Percentiles rank a stretch among this genome's conserved stretches.
Conservation (phyloP, 140 eudicot genomes). For the Ambrosia hybrid region DNA sequence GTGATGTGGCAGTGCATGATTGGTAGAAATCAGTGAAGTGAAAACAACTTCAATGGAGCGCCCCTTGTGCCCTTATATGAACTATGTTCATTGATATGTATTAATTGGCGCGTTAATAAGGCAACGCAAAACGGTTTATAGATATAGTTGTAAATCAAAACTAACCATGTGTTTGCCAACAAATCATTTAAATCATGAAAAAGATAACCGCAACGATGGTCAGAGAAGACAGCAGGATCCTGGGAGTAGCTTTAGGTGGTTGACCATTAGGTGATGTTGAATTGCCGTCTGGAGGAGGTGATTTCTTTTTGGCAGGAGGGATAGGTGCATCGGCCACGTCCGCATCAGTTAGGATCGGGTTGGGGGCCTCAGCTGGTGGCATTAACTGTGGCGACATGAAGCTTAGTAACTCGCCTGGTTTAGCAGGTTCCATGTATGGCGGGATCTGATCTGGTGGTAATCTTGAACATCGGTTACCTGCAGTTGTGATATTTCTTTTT, state of each 20-base stretch:
- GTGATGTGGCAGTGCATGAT: too few relatives aligned
- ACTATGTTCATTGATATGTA: not conserved
- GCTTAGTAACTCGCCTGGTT: constrained; percentile 43
- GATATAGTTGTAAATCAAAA: constrained; percentile 4
- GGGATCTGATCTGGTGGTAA: constrained; percentile 39
- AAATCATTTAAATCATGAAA: constrained; percentile 26
- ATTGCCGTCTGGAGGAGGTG: constrained; percentile 28
- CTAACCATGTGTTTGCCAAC: constrained; percentile 15
- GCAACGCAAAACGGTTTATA: constrained; percentile 3
- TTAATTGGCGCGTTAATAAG: not conserved
- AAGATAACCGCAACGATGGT: constrained; percentile 32
- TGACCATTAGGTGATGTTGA: constrained; percentile 49
- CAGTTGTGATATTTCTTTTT: constrained; percentile 1
- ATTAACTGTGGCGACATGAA: constrained; percentile 20
- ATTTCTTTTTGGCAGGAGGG: constrained; percentile 43
- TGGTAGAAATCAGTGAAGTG: too few relatives aligned
- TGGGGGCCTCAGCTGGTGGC: constrained; percentile 88
- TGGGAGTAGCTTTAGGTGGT: constrained; percentile 34
- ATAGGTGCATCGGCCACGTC: constrained; percentile 69
- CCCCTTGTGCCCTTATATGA: not conserved
- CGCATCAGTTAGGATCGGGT: constrained; percentile 50
- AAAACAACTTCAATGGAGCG: too few relatives aligned
- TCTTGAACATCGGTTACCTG: constrained; percentile 77
- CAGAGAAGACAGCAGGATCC: constrained; percentile 30
- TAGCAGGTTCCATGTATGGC: constrained; percentile 53